Evolutionary conservation across 1,284 basidiomycete species (phyloP), one percentile per base, ranked within the genome.

Genomic region (Trichosporon sp.): DNA sequence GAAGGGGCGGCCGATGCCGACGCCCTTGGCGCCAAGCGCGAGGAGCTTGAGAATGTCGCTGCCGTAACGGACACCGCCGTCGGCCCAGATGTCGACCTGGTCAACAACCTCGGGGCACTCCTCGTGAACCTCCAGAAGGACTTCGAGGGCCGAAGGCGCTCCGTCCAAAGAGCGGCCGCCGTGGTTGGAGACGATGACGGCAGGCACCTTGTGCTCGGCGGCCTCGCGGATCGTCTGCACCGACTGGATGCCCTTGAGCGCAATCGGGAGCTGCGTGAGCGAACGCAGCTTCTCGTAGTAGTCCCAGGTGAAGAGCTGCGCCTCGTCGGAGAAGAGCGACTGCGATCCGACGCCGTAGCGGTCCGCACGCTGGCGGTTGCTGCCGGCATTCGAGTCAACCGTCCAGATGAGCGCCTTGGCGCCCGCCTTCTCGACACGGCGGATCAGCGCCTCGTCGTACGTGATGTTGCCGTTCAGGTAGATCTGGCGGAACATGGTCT

Each of bases 251-350:
- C 53, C 53, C 86, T 92, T 96, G 72, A 95, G 85, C 60, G 92
- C 88, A 72, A 96, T 88, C 1, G 93, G 93, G 63, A 95, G 84
- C 65, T 87, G 89, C 11, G 92, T 92, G 21, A 91, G 81, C 35
- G 86, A 87, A 70, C 90, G 86, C 65, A 93, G 53, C 53, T 58
- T 27, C 53, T 58, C 53, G 53, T 58, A 58, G 53, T 58, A 58
- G 53, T 58, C 83, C 92, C 92, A 94, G 29, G 74, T 77, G 56
- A 21, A 51, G 21, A 58, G 53, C 53, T 58, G 53, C 27, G 27
- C 53, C 53, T 15, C n/a, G 15, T 79, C 13, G 78, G 75, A 7
- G 73, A n/a, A 53, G 71, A 58, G 15, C 27, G 15, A 21, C 25
- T 27, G 18, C 13, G 53, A 27, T 58, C 71, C 53, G 27, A 64